Evolutionary conservation across 306 rosid genomes (phyloP).

Genomic region (Fragaria iinumae): DNA sequence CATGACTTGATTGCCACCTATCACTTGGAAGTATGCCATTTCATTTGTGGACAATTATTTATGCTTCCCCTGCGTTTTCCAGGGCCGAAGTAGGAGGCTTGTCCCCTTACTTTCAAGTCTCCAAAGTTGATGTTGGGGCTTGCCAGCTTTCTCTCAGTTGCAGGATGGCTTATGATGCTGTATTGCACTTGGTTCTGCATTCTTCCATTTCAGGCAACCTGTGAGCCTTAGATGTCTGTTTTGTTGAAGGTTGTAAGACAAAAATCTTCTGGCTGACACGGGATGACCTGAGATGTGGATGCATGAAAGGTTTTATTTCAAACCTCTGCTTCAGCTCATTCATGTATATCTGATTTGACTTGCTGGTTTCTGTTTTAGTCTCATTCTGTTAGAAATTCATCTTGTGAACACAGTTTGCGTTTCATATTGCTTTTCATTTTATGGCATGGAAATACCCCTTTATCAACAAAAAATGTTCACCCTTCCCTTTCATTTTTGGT

Average conservation of each 20-base stretch:
- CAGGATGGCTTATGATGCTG: conserved; percentile 39
- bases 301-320: conserved; percentile 32
- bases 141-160: conserved; percentile 43
- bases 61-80: conserved; percentile 75
- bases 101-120: conserved; percentile 55
- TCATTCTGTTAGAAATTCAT: conserved; percentile 21
- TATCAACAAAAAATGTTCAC: not conserved
- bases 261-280: conserved; percentile 44
- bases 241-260: conserved; percentile 44
- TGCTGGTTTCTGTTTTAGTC: conserved; percentile 27
- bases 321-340: conserved; percentile 31
- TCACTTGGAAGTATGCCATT: conserved; percentile 41
- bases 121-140: conserved; percentile 43
- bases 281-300: conserved; percentile 42
- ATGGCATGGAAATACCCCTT: too few relatives aligned
- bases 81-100: conserved; percentile 62
- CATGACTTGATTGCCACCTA: conserved; percentile 28
- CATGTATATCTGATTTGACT: conserved; percentile 19
- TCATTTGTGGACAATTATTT: conserved; percentile 45
- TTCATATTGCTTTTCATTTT: conserved; percentile 7
- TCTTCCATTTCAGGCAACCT: conserved; percentile 46
- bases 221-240: conserved; percentile 52
- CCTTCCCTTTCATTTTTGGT: not conserved
- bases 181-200: conserved; percentile 37
- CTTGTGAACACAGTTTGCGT: not conserved